Conservation (phyloP, 345 rosid genomes). For the Gossypium longicalyx region DNA sequence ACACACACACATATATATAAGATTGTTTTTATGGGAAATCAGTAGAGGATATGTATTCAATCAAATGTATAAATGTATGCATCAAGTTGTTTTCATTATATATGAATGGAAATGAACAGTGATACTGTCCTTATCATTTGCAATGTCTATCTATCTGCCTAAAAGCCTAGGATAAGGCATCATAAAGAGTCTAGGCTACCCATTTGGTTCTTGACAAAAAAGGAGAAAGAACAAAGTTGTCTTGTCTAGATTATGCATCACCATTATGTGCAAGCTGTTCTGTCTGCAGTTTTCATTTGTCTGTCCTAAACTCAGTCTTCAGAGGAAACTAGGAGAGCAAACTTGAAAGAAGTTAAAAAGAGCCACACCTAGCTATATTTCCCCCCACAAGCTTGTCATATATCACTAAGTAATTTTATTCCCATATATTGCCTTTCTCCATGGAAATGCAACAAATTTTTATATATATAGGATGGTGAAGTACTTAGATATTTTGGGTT, state of each 20-base stretch:
- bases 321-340: background rate
- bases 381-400: background rate
- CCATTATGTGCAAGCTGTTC: background rate
- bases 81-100: background rate
- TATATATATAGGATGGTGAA: background rate
- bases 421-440: background rate
- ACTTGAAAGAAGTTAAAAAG: background rate
- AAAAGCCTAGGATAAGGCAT: constrained; percentile 17
- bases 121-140: background rate
- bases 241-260: constrained; percentile 11
- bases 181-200: background rate
- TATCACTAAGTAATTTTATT: background rate
- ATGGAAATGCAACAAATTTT: background rate
- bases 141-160: background rate
- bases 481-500: background rate
- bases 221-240: background rate
- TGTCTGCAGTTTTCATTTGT: background rate
- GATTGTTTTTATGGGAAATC: background rate
- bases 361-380: background rate
- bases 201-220: constrained; percentile 2
- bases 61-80: background rate
- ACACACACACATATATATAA: background rate
- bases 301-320: background rate
- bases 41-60: background rate
- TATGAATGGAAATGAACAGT: background rate